phyloP scores from a whole-genome alignment of 768 basidiomycete species.

The Chiua virens region DNA sequence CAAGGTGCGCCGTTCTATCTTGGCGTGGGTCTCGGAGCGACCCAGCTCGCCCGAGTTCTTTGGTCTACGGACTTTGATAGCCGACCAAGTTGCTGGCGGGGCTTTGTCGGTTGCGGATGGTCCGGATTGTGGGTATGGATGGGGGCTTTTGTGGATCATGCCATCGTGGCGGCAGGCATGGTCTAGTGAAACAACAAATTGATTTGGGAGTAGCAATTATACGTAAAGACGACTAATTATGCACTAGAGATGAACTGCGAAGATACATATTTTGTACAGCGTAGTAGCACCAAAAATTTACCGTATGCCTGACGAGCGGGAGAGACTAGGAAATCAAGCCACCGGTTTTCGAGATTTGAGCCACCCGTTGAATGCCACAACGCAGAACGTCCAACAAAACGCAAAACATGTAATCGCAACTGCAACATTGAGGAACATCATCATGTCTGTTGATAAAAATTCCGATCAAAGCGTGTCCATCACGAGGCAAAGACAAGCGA shows the following conservation, averaged over 20 bases:
- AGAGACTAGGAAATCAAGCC: background rate
- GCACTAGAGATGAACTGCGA: background rate
- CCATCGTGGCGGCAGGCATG: constrained; percentile 16
- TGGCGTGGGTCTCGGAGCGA: constrained; percentile 68
- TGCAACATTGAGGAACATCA: constrained; percentile 87
- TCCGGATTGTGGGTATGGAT: constrained; percentile 86
- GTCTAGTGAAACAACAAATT: background rate
- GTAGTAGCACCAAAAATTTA: background rate
- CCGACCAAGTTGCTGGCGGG: constrained; percentile 83
- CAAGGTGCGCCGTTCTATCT: constrained; percentile 79
- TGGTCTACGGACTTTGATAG: constrained; percentile 72
- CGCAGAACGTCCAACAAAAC: constrained; percentile 77
- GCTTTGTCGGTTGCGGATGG: constrained; percentile 87
- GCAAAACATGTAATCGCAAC: constrained; percentile 85
- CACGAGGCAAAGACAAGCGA: background rate
- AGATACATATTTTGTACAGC: background rate
- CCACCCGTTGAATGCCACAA: constrained; percentile 85
- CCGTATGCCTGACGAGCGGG: background rate
- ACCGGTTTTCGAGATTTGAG: constrained; percentile 47
- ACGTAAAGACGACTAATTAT: background rate
- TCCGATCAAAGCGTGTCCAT: constrained; percentile 4
- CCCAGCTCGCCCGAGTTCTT: constrained; percentile 78
- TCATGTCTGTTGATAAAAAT: constrained; percentile 53
- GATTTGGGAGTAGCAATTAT: background rate
- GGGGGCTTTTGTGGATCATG: constrained; percentile 75